Evolutionary conservation across 2,329 filamentous ascomycete genomes (phyloP), one percentile per base, ranked within the genome.

Genomic region (Cladorrhinum sp.): DNA sequence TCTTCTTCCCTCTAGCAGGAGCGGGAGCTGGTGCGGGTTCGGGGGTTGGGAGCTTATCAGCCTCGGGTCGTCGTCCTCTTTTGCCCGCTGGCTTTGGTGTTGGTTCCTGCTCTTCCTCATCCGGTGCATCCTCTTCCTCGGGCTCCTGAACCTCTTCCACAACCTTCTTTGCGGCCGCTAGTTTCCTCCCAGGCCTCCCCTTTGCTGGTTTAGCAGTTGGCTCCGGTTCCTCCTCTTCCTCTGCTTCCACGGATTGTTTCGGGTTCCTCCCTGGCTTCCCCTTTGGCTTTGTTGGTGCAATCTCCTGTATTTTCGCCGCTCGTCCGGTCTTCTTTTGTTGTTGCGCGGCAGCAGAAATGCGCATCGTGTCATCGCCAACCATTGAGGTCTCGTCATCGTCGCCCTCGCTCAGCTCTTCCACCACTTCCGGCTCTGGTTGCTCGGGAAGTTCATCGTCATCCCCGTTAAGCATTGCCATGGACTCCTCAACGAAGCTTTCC

Each of bases 401-500:
- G 14, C 63, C 59, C 2, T 66, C 55, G 55, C 65, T 69, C 9
- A 74, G 72, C 20, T 73, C 70, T 18, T 76, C 74, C 39, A 68
- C 67, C 18, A 64, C 60, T 12, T 69, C 65, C 2, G 55, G 39
- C 50, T 66, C 69, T 7, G 62, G 50, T 42, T 60, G 60, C n/a
- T 58, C 50, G 5, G 64, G 52, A 8, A 61, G 67, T 12, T 71
- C 67, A 33, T 70, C 68, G 12, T 55, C 74, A 16, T 51, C 69
- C 10, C 55, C 67, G 18, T 65, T 62, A 9, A 80, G 69, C 73
- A 81, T 75, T 48, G 74, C 70, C 67, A 80, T 71, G 2, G 79
- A 80, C 39, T 79, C 74, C 12, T 82, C 77, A 1, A 65, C 66
- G 48, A 68, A 70, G 21, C 56, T 62, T 20, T 69, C 64, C 16